Percentiles rank a stretch among this genome's conserved stretches.
phyloP scores from a whole-genome alignment of 192 early-diverging fungal genomes.

The Entomortierella parvispora region DNA sequence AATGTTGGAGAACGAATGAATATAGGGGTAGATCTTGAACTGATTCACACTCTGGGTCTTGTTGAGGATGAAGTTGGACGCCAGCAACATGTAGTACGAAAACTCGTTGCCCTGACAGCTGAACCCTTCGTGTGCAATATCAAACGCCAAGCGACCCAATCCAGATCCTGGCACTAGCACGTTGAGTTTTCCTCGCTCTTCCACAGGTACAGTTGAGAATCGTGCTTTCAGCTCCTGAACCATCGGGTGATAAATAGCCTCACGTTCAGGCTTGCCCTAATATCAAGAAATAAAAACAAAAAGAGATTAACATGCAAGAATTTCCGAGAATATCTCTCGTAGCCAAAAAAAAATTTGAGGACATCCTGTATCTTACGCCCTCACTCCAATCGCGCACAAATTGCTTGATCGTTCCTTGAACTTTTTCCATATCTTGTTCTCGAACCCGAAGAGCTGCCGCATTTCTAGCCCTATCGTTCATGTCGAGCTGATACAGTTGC shows the following conservation, averaged over 20 bases:
- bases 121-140: constrained; percentile 84
- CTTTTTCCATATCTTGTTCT: constrained; percentile 88
- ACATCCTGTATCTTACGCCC: constrained; percentile 61
- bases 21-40: constrained; percentile 88
- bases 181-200: constrained; percentile 67
- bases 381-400: constrained; percentile 95
- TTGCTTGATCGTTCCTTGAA: constrained; percentile 89
- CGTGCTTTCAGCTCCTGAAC: constrained; percentile 72
- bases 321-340: neutral
- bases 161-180: constrained; percentile 97
- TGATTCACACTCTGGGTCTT: constrained; percentile 63
- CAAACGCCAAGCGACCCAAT: constrained; percentile 91
- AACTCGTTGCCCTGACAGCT: constrained; percentile 95
- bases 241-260: constrained; percentile 84
- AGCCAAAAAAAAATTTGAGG: neutral
- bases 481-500: constrained; percentile 8
- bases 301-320: neutral
- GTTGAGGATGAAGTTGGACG: constrained; percentile 96
- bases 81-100: constrained; percentile 95
- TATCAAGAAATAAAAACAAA: neutral
- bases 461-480: constrained; percentile 27
- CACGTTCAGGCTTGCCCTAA: constrained; percentile 80
- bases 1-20: constrained; percentile 92
- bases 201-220: constrained; percentile 60
- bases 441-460: constrained; percentile 43